Percentiles rank a stretch among this genome's conserved stretches.
Evolutionary conservation across 1,284 basidiomycete genomes (phyloP).

Genomic region (Flammula alnicola): DNA sequence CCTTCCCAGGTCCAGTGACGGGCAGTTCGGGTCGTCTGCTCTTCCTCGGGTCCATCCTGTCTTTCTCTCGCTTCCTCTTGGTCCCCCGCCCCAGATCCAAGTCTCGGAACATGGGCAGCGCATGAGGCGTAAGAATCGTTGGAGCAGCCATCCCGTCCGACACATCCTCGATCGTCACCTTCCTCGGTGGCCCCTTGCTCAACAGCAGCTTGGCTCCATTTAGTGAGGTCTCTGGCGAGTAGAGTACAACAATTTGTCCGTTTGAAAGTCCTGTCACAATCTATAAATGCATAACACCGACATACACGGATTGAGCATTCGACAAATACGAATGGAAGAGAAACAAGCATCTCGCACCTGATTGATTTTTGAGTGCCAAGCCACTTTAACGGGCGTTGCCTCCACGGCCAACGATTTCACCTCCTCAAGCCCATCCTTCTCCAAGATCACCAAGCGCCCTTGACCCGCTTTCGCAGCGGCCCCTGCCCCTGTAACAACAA

Average conservation of each 20-base stretch:
- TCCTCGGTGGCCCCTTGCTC: slow-evolving; percentile 74
- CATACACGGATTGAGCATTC: slow-evolving; percentile 24
- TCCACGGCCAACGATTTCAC: slow-evolving; percentile 69
- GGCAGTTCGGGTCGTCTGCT: slow-evolving; percentile 91
- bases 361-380: slow-evolving; percentile 98
- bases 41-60: slow-evolving; percentile 87
- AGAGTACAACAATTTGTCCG: slow-evolving; percentile 87
- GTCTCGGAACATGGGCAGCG: slow-evolving; percentile 88
- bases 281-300: slow-evolving; percentile 42
- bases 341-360: slow-evolving; percentile 61
- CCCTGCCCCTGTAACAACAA: slow-evolving; percentile 82
- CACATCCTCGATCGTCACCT: slow-evolving; percentile 81
- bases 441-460: slow-evolving; percentile 79
- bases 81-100: slow-evolving; percentile 73
- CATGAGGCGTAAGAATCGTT: slow-evolving; percentile 89
- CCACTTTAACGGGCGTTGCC: slow-evolving; percentile 83
- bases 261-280: slow-evolving; percentile 88
- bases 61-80: slow-evolving; percentile 88
- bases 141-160: slow-evolving; percentile 82
- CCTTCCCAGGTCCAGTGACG: slow-evolving; percentile 87
- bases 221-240: slow-evolving; percentile 85
- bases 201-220: slow-evolving; percentile 92
- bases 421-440: slow-evolving; percentile 68
- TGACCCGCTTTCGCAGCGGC: slow-evolving; percentile 65
- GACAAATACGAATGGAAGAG: slow-evolving; percentile 17